phyloP scores from a whole-genome alignment of 2,329 filamentous ascomycete species.

The Fusarium sp. region DNA sequence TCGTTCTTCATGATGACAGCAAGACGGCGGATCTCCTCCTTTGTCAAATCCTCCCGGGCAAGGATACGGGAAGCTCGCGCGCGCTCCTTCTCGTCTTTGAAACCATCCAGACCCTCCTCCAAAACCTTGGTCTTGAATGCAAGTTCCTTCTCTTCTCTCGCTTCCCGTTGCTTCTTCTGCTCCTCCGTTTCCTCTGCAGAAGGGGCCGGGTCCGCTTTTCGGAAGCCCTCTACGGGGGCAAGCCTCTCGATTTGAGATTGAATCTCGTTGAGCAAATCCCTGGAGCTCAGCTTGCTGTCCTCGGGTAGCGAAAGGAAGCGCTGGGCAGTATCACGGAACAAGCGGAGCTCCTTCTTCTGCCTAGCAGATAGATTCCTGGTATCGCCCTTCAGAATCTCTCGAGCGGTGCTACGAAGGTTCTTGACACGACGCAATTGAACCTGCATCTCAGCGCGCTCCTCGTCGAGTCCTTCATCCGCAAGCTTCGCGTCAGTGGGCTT shows the following conservation, averaged over 20 bases:
- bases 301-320: constrained; percentile 68
- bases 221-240: constrained; percentile 51
- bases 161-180: constrained; percentile 33
- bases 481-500: constrained; percentile 38
- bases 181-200: constrained; percentile 36
- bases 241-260: constrained; percentile 54
- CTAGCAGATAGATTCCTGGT: constrained; percentile 73
- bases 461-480: constrained; percentile 34
- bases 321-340: constrained; percentile 78
- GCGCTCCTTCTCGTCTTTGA: constrained; percentile 53
- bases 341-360: constrained; percentile 82
- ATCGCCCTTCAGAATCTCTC: constrained; percentile 59
- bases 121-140: constrained; percentile 53
- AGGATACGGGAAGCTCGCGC: constrained; percentile 53
- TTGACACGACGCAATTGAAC: constrained; percentile 44
- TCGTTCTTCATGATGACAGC: constrained; percentile 73
- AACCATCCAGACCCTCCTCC: constrained; percentile 55
- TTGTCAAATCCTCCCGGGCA: constrained; percentile 55
- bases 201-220: constrained; percentile 46
- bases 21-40: constrained; percentile 69
- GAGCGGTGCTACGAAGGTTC: constrained; percentile 52
- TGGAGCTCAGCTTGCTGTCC: constrained; percentile 48
- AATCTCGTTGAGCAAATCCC: constrained; percentile 53
- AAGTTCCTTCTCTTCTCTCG: constrained; percentile 38
- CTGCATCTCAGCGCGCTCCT: constrained; percentile 44